Evolutionary conservation across 73 alveolate genomes (phyloP).

Genomic region (Symbiodinium natans): DNA sequence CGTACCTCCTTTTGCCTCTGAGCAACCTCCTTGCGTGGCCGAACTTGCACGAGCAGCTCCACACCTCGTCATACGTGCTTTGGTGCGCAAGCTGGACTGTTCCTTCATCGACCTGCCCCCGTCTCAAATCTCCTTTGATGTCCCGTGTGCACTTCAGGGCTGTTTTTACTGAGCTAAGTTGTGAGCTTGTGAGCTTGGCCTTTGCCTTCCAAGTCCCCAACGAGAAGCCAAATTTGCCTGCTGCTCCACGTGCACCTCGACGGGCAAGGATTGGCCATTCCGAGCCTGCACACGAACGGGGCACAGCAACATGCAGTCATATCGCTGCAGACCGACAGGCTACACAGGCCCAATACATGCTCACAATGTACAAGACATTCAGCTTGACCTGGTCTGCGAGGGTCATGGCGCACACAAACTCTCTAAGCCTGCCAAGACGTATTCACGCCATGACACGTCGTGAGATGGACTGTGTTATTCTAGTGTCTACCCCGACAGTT

Average conservation of each 20-base stretch:
- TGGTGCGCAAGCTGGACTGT: no score
- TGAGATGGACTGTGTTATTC: no score
- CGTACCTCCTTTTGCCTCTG: not conserved
- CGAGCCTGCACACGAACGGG: conserved; percentile 25
- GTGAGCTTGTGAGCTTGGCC: no score
- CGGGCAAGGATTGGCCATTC: conserved; percentile 43
- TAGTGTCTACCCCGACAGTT: no score
- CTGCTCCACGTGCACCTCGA: conserved; percentile 65
- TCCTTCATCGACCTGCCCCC: no score
- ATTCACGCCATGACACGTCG: not conserved
- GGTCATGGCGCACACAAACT: not conserved
- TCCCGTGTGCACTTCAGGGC: no score
- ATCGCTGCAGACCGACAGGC: no score
- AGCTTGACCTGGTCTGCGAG: not conserved
- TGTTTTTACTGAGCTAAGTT: no score
- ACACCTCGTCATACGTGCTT: no score
- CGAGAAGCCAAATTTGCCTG: conserved; percentile 35
- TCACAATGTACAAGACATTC: not conserved
- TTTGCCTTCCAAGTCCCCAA: not conserved
- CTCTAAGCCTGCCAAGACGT: conserved; percentile 26
- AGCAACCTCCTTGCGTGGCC: not conserved
- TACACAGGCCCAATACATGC: not conserved
- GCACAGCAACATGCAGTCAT: no score
- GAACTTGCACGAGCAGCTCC: not conserved
- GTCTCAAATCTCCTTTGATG: no score